Evolutionary conservation across 1,284 basidiomycete species (phyloP), one percentile per base, ranked within the genome.

Genomic region (Papiliotrema terrestris): DNA sequence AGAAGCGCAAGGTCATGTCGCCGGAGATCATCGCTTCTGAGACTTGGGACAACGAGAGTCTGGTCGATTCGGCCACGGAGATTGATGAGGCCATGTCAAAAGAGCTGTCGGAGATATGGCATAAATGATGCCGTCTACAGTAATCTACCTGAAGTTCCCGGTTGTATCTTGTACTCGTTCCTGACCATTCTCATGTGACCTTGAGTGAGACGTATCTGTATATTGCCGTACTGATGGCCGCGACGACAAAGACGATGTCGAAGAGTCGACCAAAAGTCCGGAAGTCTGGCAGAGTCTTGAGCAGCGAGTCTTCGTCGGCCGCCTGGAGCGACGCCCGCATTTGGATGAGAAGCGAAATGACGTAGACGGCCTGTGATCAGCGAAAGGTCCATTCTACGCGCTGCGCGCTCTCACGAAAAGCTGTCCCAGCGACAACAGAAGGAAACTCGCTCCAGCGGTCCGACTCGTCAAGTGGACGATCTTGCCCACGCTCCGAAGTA

Each of bases 261-360:
- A 78, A 78, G 22, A 77, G 58, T 32, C 74, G 60, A 14, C 76
- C 76, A 58, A 78, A 78, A 0, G 76, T 69, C 20, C 68, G 57
- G 56, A 78, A 78, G 49, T 76, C 73, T 9, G 76, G 76, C 2
- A 78, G 60, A 13, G 72, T 68, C 1, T 68, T 62, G 8, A 77
- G 60, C 13, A 76, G 60, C 3, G 66, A 69, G 37, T 66, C 62
- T 45, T 71, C 67, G 20, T 37, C 23, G 6, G 29, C 39, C 9
- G 43, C 32, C 58, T 45, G 74, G 14, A 76, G 58, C 8, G 69
- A 72, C 0, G 68, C 69, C 32, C 76, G 69, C 14, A 78, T 66
- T 60, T 78, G 76, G 22, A 78, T 72, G 3, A 78, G 64, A 2
- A 78, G 69, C 19, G 73, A 75, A 54, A 78, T 72, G 17, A 72